Percentiles rank a stretch among this genome's conserved stretches.
Conservation (phyloP, 2,329 filamentous ascomycete species). For the Penicillium sp. region DNA sequence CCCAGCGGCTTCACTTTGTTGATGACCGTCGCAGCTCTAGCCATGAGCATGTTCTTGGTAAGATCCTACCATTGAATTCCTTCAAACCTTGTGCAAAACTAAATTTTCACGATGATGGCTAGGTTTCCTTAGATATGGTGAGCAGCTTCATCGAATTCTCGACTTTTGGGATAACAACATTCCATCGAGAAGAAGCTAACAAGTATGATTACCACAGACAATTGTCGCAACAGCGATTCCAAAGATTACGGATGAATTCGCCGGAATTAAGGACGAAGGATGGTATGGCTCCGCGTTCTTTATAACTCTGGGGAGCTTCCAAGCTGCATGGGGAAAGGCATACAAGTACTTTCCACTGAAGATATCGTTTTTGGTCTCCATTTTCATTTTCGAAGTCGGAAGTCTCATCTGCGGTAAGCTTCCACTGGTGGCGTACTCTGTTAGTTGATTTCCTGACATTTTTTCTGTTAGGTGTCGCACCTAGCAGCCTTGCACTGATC, state of each 20-base stretch:
- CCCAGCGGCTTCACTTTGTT: constrained; percentile 6
- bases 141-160: too few relatives aligned
- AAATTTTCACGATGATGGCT: too few relatives aligned
- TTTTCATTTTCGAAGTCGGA: constrained; percentile 53
- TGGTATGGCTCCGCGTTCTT: constrained; percentile 50
- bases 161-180: too few relatives aligned
- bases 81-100: too few relatives aligned
- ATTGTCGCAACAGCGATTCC: constrained; percentile 31
- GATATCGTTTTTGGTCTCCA: constrained; percentile 40
- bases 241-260: constrained; percentile 37
- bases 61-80: background rate
- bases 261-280: constrained; percentile 38
- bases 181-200: background rate
- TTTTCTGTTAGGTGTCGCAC: constrained; percentile 33
- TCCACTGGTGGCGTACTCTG: too few relatives aligned
- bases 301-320: constrained; percentile 41
- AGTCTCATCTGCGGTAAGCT: constrained; percentile 45
- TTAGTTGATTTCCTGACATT: too few relatives aligned
- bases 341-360: constrained; percentile 44
- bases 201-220: background rate
- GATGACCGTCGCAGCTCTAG: constrained; percentile 16
- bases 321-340: constrained; percentile 41
- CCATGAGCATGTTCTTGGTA: constrained; percentile 23
- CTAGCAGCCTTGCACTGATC: constrained; percentile 44
- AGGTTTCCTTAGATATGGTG: constrained; percentile 2